Evolutionary conservation across 805 yeast genomes (phyloP), one percentile per base, ranked within the genome.

Genomic region (Wickerhamomyces sydowiorum): DNA sequence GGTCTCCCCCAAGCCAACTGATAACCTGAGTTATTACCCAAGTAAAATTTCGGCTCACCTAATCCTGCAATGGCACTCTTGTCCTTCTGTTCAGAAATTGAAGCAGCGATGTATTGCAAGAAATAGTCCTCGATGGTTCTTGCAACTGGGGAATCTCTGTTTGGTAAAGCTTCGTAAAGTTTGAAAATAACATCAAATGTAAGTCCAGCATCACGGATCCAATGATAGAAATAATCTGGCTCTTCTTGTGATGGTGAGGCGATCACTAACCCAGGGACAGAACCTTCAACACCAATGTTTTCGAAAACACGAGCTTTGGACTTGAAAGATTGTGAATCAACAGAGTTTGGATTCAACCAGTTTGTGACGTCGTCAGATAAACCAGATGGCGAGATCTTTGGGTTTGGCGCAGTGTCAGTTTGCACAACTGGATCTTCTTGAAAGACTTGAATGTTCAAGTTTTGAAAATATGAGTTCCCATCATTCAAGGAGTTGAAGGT

Each of bases 11-110:
- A 85, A 17, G 66, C 55, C 7, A 62, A 77, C 9, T 60, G 57
- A 52, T 80, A 84, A 1, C 78, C 64, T 1, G 72, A 47, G 15
- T 78, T 75, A 34, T 32, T 32, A 50, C 80, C 69, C 3, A 74
- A 68, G 56, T 68, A 58, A 50, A 79, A 84, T 57, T 84, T 84
- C n/a, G 93, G 91, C 56, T 84, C 93, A 4, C 91, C 93, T 20
- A 83, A 13, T 19, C 35, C 35, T 5, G 35, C 23, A 19, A 32
- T 32, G 12, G 35, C 22, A 13, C 17, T 32, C 15, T 20, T 6
- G 15, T 32, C 35, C 7, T 32, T 32, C 20, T 32, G 35, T 32
- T 32, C 35, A 32, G 15, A n/a, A 14, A 32, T 32, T 5, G 35
- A 32, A 13, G 35, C 35, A 4, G 14, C 3, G 15, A 32, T 32